Evolutionary conservation across 2,329 filamentous ascomycete genomes (phyloP).

Genomic region (Sordariomycetes sp.): DNA sequence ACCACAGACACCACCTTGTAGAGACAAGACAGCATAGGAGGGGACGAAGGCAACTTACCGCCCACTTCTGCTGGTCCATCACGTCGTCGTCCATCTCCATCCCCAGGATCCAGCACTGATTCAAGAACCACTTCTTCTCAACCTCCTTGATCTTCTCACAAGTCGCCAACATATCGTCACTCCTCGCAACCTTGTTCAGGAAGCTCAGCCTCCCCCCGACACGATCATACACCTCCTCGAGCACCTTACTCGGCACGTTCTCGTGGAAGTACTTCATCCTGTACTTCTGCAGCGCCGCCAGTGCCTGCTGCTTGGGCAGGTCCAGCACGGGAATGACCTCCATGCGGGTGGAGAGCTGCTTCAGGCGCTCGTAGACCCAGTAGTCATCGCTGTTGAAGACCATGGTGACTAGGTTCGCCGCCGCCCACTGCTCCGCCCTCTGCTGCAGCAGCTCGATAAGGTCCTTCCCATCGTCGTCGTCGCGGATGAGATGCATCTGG

Average conservation of each 20-base stretch:
- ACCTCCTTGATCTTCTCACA: conserved; percentile 57
- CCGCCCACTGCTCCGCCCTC: conserved; percentile 91
- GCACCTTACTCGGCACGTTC: conserved; percentile 32
- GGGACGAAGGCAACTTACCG: conserved; percentile 38
- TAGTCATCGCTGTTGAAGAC: conserved; percentile 97
- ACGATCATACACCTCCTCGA: conserved; percentile 71
- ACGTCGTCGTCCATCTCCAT: conserved; percentile 85
- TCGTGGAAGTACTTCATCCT: conserved; percentile 67
- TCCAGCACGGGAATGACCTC: conserved; percentile 82
- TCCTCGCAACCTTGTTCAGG: conserved; percentile 81
- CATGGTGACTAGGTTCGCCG: conserved; percentile 76
- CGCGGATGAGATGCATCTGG: conserved; percentile 78
- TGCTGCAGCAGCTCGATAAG: conserved; percentile 91
- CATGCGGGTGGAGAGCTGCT: conserved; percentile 87
- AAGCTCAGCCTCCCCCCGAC: conserved; percentile 85
- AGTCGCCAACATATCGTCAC: conserved; percentile 62
- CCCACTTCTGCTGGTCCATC: conserved; percentile 96
- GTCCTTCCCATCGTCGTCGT: conserved; percentile 87
- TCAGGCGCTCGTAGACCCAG: conserved; percentile 93
- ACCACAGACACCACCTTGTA: no score
- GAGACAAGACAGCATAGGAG: neutral
- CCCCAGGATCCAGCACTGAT: conserved; percentile 63
- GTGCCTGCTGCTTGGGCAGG: conserved; percentile 64
- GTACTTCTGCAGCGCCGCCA: conserved; percentile 66
- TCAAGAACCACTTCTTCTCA: conserved; percentile 67